phyloP scores from a whole-genome alignment of 192 early-diverging fungal species.

The Bifiguratus adelaidae region DNA sequence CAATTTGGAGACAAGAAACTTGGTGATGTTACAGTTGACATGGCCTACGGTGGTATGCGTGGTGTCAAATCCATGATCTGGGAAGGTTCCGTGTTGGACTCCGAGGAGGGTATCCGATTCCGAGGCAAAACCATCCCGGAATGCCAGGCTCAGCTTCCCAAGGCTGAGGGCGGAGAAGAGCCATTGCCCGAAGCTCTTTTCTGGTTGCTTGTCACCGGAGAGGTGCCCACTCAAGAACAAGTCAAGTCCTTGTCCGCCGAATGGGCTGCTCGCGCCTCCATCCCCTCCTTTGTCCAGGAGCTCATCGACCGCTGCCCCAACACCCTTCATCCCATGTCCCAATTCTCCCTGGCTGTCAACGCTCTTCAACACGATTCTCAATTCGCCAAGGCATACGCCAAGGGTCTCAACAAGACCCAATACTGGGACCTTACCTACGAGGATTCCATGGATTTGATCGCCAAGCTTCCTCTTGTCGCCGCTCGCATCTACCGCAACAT shows the following conservation, averaged over 20 bases:
- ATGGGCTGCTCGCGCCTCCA: slow-evolving; percentile 88
- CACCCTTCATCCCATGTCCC: slow-evolving; percentile 99
- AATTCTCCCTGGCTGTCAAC: slow-evolving; percentile 93
- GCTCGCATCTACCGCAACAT: slow-evolving; percentile 99
- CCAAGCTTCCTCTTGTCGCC: slow-evolving; percentile 93
- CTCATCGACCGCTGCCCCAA: slow-evolving; percentile 96
- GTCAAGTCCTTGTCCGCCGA: slow-evolving; percentile 84
- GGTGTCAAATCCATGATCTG: slow-evolving; percentile 98
- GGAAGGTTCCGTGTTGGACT: slow-evolving; percentile 96
- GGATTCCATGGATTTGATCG: slow-evolving; percentile 97
- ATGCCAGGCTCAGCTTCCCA: slow-evolving; percentile 86
- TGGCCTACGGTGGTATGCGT: slow-evolving; percentile 98
- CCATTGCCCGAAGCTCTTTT: slow-evolving; percentile 97
- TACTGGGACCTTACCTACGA: slow-evolving; percentile 98
- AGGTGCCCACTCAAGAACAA: slow-evolving; percentile 90
- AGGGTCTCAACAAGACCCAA: slow-evolving; percentile 82
- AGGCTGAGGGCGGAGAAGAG: slow-evolving; percentile 78
- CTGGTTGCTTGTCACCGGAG: slow-evolving; percentile 97
- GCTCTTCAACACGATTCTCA: slow-evolving; percentile 94
- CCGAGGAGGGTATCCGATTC: slow-evolving; percentile 99
- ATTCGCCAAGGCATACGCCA: slow-evolving; percentile 95
- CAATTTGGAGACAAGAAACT: slow-evolving; percentile 85
- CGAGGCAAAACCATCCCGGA: slow-evolving; percentile 93
- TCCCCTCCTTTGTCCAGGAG: slow-evolving; percentile 93
- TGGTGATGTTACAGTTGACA: slow-evolving; percentile 94